These are phyloP conservation scores for Lepidium aucheri DNA, from an alignment of 345 rosid species.

Conservation along the genomic window DNA sequence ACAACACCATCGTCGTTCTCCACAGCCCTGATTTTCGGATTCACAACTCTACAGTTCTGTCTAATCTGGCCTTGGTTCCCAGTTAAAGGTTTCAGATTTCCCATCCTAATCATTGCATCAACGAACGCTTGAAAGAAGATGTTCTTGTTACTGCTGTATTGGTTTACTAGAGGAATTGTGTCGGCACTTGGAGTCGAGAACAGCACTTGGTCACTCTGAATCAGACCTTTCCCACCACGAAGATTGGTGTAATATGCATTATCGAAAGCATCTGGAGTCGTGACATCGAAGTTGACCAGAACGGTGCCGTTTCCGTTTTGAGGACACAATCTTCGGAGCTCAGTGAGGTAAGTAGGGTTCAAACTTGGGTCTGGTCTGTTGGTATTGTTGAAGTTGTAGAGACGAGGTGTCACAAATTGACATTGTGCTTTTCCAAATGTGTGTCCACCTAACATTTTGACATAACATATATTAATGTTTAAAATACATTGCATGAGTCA, in stretches of 20 bases:
- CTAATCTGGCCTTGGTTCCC: slow-evolving; percentile 43
- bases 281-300: slow-evolving; percentile 34
- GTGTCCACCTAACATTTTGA: slow-evolving; percentile 48
- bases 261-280: slow-evolving; percentile 46
- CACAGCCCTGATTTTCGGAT: slow-evolving; percentile 1
- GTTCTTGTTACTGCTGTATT: slow-evolving; percentile 10
- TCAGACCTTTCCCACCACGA: slow-evolving; percentile 7
- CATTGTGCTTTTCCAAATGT: slow-evolving; percentile 63
- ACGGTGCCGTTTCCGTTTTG: slow-evolving; percentile 40
- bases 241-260: slow-evolving; percentile 45
- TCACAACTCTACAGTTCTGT: slow-evolving; percentile 32
- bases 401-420: slow-evolving; percentile 25
- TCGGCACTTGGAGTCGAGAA: slow-evolving; percentile 28
- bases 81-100: slow-evolving; percentile 33
- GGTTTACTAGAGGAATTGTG: slow-evolving; percentile 16
- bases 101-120: slow-evolving; percentile 49
- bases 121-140: slow-evolving; percentile 41
- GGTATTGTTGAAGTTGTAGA: slow-evolving; percentile 40
- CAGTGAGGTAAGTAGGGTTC: slow-evolving; percentile 28
- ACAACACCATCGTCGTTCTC: slow-evolving; percentile 11
- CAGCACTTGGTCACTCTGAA: slow-evolving; percentile 29
- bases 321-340: slow-evolving; percentile 39
- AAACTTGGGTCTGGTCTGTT: slow-evolving; percentile 43
- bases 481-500: not conserved
- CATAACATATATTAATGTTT: not conserved